phyloP scores from a whole-genome alignment of 2,329 filamentous ascomycete species.

The Arthrobotrys entomopaga region DNA sequence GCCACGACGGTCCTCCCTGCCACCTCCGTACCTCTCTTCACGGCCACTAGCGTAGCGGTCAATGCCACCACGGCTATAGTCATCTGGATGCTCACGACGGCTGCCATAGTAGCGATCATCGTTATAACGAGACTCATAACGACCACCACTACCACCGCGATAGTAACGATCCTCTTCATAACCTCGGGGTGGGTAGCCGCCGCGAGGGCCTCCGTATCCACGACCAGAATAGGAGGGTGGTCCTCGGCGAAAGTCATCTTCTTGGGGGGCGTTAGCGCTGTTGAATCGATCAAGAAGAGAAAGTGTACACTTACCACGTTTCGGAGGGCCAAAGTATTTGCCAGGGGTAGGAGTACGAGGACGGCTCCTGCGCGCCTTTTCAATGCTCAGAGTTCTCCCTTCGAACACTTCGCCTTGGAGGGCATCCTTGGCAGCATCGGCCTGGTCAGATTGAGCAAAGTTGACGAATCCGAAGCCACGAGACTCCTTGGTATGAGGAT shows the following conservation, averaged over 20 bases:
- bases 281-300: constrained; percentile 60
- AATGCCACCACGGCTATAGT: constrained; percentile 62
- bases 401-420: constrained; percentile 95
- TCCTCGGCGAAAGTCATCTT: constrained; percentile 68
- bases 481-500: constrained; percentile 97
- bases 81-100: constrained; percentile 48
- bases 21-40: constrained; percentile 64
- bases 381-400: constrained; percentile 94
- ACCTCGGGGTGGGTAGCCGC: constrained; percentile 62
- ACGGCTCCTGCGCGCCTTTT: constrained; percentile 95
- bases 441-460: constrained; percentile 94
- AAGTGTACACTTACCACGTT: constrained; percentile 77
- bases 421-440: constrained; percentile 95
- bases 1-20: constrained; percentile 53
- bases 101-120: constrained; percentile 66
- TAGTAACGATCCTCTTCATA: constrained; percentile 64
- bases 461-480: constrained; percentile 99
- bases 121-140: constrained; percentile 68
- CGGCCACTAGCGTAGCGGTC: constrained; percentile 65
- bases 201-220: constrained; percentile 64
- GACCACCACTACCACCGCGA: constrained; percentile 62
- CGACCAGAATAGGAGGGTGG: constrained; percentile 62
- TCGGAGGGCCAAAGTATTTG: constrained; percentile 98
- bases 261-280: constrained; percentile 60
- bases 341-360: constrained; percentile 96